A percentile compares a stretch with the other conserved stretches of the same genome.
Conservation (phyloP, 495 filamentous ascomycete genomes). For the Lasiosphaeria miniovina region DNA sequence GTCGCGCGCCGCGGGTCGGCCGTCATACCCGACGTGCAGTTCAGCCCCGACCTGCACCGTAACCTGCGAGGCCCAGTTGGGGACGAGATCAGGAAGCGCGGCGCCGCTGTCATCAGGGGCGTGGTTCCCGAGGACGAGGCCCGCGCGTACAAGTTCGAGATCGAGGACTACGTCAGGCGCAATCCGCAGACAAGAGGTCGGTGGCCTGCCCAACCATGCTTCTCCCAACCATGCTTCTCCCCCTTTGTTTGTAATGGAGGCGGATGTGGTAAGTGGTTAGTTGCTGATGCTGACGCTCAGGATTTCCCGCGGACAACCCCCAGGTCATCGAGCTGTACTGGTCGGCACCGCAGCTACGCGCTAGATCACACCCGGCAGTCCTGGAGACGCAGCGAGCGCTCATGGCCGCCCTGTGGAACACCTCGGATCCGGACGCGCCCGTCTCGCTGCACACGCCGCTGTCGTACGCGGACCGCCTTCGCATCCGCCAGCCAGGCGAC, state of each 20-base stretch:
- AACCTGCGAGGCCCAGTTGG: constrained; percentile 38
- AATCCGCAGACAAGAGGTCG: constrained; percentile 58
- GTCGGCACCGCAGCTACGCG: constrained; percentile 71
- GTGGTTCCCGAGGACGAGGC: constrained; percentile 60
- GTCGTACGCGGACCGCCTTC: constrained; percentile 76
- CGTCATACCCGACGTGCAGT: constrained; percentile 60
- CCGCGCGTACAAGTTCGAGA: constrained; percentile 53
- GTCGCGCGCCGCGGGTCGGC: constrained; percentile 37
- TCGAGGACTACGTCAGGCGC: constrained; percentile 58
- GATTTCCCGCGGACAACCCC: constrained; percentile 53
- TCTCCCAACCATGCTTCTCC: not conserved
- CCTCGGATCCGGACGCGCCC: constrained; percentile 51
- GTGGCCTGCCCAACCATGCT: not conserved
- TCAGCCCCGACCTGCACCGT: constrained; percentile 49
- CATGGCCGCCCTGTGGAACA: constrained; percentile 72
- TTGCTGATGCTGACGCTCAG: constrained; percentile 26
- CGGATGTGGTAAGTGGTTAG: no score
- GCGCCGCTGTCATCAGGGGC: constrained; percentile 60
- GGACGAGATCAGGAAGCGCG: constrained; percentile 57
- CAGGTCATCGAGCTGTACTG: constrained; percentile 90
- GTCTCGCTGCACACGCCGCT: constrained; percentile 62
- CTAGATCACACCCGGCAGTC: constrained; percentile 69
- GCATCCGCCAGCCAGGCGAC: constrained; percentile 75
- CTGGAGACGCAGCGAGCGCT: constrained; percentile 67
- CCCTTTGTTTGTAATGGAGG: constrained; percentile 10